Percentiles rank a stretch among this genome's conserved stretches.
phyloP scores from a whole-genome alignment of 768 basidiomycete genomes.

The Hypholoma fasciculare region DNA sequence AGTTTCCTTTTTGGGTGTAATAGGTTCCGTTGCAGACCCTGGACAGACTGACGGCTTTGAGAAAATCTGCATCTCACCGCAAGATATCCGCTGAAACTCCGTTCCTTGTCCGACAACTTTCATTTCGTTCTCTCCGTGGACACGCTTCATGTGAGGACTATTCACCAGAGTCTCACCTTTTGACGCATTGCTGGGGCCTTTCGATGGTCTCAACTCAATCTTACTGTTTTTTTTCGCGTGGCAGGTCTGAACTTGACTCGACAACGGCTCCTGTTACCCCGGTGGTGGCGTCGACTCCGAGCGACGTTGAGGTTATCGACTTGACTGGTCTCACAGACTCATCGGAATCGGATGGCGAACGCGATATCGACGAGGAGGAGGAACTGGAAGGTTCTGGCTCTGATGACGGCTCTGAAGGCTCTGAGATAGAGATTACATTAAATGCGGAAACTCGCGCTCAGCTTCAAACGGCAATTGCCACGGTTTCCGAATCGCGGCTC shows the following conservation, averaged over 20 bases:
- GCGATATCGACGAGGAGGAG: slow-evolving; percentile 23
- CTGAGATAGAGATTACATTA: slow-evolving; percentile 37
- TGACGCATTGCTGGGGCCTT: too few relatives aligned
- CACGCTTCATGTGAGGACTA: too few relatives aligned
- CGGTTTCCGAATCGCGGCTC: slow-evolving; percentile 43
- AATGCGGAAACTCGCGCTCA: slow-evolving; percentile 41
- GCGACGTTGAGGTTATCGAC: slow-evolving; percentile 41
- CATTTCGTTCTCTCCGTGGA: too few relatives aligned
- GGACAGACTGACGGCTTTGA: too few relatives aligned
- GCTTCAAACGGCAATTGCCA: slow-evolving; percentile 41
- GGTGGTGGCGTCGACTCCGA: slow-evolving; percentile 11
- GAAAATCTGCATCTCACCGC: too few relatives aligned
- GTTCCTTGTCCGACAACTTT: too few relatives aligned
- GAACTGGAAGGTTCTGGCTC: slow-evolving; percentile 18
- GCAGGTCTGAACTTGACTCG: background rate
- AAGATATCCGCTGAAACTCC: too few relatives aligned
- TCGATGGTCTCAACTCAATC: too few relatives aligned
- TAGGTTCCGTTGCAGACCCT: too few relatives aligned
- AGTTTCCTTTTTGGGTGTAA: too few relatives aligned
- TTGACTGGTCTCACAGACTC: slow-evolving; percentile 41
- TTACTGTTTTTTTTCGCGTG: background rate
- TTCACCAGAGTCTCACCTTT: too few relatives aligned
- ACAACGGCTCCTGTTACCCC: background rate
- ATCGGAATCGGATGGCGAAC: slow-evolving; percentile 21
- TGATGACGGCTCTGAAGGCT: slow-evolving; percentile 25